Conservation (phyloP, 768 basidiomycete species). For the Boletus tomentosulus region DNA sequence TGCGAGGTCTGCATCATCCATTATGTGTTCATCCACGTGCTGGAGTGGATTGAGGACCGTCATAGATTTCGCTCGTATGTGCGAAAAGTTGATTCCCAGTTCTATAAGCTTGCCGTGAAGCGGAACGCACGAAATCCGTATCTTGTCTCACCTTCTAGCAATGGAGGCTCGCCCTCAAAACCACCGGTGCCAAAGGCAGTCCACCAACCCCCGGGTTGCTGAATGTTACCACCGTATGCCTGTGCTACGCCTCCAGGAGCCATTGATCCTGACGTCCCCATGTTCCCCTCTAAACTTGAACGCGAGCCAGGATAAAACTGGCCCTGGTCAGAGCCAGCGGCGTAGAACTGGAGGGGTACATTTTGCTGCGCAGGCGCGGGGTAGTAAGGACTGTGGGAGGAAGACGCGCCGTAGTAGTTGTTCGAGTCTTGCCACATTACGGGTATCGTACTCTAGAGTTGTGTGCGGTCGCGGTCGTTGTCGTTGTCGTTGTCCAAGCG, state of each 20-base stretch:
- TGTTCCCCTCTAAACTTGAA: constrained; percentile 73
- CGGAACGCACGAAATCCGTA: not conserved
- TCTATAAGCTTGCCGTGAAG: constrained; percentile 45
- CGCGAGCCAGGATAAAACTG: constrained; percentile 67
- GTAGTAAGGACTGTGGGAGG: constrained; percentile 59
- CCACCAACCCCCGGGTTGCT: constrained; percentile 81
- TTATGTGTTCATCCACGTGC: constrained; percentile 82
- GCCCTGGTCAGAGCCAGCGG: constrained; percentile 53
- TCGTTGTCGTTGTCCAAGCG: constrained; percentile 5
- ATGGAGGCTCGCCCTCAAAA: constrained; percentile 91
- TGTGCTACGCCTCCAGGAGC: constrained; percentile 41
- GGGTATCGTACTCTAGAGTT: not conserved
- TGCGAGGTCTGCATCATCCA: constrained; percentile 98
- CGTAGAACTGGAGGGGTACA: constrained; percentile 73
- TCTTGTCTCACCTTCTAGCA: constrained; percentile 74
- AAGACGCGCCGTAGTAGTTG: constrained; percentile 54
- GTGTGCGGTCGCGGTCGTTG: constrained; percentile 6
- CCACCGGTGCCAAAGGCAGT: constrained; percentile 94
- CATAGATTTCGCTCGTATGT: constrained; percentile 90
- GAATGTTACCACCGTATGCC: constrained; percentile 69
- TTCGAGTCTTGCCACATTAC: constrained; percentile 75
- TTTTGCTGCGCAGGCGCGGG: constrained; percentile 43
- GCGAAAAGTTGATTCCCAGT: constrained; percentile 95
- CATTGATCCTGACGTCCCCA: constrained; percentile 52
- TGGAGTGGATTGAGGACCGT: constrained; percentile 93